Evolutionary conservation across 116 monocot species (phyloP), one percentile per base, ranked within the genome.

Genomic region (Dioscorea cayenensis): DNA sequence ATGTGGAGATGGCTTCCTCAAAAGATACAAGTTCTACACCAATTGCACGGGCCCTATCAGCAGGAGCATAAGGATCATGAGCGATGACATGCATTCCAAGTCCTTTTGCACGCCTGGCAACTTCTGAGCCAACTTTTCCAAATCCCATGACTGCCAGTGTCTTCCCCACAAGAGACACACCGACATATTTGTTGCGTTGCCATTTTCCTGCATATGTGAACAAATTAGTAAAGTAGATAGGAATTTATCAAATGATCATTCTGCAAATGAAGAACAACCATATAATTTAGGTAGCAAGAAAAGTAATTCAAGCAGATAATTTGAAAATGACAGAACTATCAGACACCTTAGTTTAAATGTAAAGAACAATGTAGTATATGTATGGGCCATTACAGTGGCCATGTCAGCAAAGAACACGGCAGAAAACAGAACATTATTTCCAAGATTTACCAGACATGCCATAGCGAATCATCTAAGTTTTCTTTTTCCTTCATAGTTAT

Each of bases 1-100:
- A 69, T 16, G 71, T 77, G 13, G 79, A 1, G 50, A 86, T 73
- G 29, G 82, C 82, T 67, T 82, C 80, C 19, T 83, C 86, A 70
- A 87, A 87, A 19, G 86, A 83, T 27, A 87, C 86, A 4, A 87
- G 77, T 29, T 87, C 83, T 16, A 75, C 86, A 23, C 86, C 83
- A 13, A 87, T 64, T 16, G 83, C 86, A n/a, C 65, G 83, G 55
- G 86, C 86, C 64, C 80, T 66, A 14, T 87, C 86, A 66, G 77
- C 75, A 49, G 86, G 77, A 11, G 86, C 83, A 65, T 92, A 92
- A 14, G 92, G 92, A 69, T 92, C 92, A 66, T 92, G 92, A 22
- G 86, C 82, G 23, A 92, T 79, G 7, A 92, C 89, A 37, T 89
- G 89, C 92, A 92, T 92, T 28, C 92, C 92, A 6, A 92, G 85